Conservation (phyloP, 192 early-diverging fungal species). For the Gaertneriomyces sp. region DNA sequence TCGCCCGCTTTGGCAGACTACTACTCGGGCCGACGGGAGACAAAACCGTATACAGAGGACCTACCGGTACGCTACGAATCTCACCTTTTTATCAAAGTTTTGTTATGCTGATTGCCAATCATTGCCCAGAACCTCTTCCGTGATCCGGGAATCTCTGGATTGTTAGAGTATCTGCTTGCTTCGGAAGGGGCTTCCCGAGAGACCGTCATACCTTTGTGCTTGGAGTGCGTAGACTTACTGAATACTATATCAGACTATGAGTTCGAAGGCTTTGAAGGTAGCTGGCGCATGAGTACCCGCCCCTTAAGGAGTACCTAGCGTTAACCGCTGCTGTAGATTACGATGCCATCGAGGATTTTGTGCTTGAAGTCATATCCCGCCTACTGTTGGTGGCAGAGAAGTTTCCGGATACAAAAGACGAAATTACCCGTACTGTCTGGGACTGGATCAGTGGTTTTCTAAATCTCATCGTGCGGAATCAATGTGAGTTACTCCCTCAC, state of each 20-base stretch:
- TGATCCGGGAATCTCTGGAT: slow-evolving; percentile 5
- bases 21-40: neutral
- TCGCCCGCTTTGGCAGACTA: slow-evolving; percentile 13
- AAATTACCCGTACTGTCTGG: slow-evolving; percentile 12
- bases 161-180: slow-evolving; percentile 6
- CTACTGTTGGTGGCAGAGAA: slow-evolving; percentile 13
- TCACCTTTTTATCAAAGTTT: neutral
- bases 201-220: slow-evolving; percentile 7
- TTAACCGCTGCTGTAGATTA: slow-evolving; percentile 11
- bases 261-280: neutral
- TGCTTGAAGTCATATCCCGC: slow-evolving; percentile 6
- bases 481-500: neutral
- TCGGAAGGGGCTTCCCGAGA: slow-evolving; percentile 12
- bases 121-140: slow-evolving; percentile 11
- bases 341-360: slow-evolving; percentile 5
- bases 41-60: slow-evolving; percentile 9
- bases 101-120: neutral
- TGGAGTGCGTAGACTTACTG: slow-evolving; percentile 13
- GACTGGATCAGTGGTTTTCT: slow-evolving; percentile 11
- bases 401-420: neutral
- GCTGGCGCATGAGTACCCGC: neutral
- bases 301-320: neutral
- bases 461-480: neutral
- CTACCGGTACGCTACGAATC: neutral
- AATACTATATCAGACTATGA: neutral